Evolutionary conservation across 2,329 filamentous ascomycete genomes (phyloP).

Genomic region (Aspergillus glaucus): DNA sequence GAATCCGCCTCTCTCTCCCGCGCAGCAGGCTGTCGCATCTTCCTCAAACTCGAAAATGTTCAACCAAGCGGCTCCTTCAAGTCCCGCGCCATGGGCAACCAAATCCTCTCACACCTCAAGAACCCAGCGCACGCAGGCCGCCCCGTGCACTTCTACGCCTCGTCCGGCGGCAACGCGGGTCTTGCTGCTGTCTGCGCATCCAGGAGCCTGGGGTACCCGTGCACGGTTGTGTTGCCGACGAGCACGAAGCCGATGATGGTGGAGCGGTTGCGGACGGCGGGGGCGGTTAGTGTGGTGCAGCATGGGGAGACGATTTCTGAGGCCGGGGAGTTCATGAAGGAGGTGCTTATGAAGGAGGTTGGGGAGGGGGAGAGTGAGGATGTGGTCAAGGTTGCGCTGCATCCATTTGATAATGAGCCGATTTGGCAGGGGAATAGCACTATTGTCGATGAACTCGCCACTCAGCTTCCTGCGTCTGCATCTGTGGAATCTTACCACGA

Average conservation of each 20-base stretch:
- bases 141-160: conserved; percentile 67
- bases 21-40: conserved; percentile 70
- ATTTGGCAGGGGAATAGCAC: conserved; percentile 44
- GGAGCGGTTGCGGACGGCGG: conserved; percentile 61
- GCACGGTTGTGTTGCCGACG: conserved; percentile 68
- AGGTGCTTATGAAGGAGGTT: conserved; percentile 38
- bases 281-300: conserved; percentile 59
- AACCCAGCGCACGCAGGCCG: conserved; percentile 36
- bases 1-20: conserved; percentile 61
- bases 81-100: conserved; percentile 66
- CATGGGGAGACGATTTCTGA: conserved; percentile 62
- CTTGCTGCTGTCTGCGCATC: conserved; percentile 74
- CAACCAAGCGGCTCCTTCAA: conserved; percentile 86
- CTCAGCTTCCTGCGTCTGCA: conserved; percentile 30
- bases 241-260: conserved; percentile 64
- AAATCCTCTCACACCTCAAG: conserved; percentile 52
- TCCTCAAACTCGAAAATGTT: conserved; percentile 77
- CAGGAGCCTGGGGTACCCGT: conserved; percentile 54
- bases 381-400: conserved; percentile 36
- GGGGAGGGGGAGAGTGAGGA: conserved; percentile 17
- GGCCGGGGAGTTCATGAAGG: conserved; percentile 61
- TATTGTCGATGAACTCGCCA: conserved; percentile 39
- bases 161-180: conserved; percentile 77
- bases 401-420: conserved; percentile 41
- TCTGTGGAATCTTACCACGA: conserved; percentile 13